phyloP scores from a whole-genome alignment of 2,329 filamentous ascomycete species.

The Cercospora sesami region DNA sequence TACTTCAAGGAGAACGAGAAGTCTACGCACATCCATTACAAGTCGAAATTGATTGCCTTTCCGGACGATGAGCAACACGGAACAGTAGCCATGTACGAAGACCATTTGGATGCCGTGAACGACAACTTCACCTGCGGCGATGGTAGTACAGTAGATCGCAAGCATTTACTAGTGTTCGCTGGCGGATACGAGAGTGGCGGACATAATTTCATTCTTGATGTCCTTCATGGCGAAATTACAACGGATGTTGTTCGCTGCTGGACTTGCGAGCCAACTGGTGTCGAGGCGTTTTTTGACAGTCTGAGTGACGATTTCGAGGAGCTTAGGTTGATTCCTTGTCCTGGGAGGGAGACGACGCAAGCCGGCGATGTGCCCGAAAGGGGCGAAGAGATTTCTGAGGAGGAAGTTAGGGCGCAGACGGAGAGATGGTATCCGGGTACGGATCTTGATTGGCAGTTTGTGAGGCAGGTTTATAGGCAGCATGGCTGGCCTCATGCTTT shows the following conservation, averaged over 20 bases:
- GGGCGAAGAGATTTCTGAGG: not conserved
- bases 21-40: constrained; percentile 11
- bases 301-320: not conserved
- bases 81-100: not conserved
- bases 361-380: not conserved
- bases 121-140: not conserved
- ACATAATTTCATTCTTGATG: not conserved
- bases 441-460: constrained; percentile 8
- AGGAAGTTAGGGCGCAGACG: not conserved
- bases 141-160: not conserved
- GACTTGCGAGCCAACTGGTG: not conserved
- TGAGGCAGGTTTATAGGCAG: constrained; percentile 1
- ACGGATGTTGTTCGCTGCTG: not conserved
- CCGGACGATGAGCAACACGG: not conserved
- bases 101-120: not conserved
- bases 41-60: constrained; percentile 6
- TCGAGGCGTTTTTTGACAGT: not conserved
- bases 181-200: constrained; percentile 10
- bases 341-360: not conserved
- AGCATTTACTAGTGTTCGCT: constrained; percentile 1
- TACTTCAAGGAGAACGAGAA: constrained; percentile 4
- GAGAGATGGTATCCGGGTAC: constrained; percentile 5
- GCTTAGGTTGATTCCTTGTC: not conserved
- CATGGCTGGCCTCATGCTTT: not conserved
- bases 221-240: not conserved